Base-by-base conservation (phyloP, 2,329 filamentous ascomycete genomes). In the Penicillium digitatum region DNA sequence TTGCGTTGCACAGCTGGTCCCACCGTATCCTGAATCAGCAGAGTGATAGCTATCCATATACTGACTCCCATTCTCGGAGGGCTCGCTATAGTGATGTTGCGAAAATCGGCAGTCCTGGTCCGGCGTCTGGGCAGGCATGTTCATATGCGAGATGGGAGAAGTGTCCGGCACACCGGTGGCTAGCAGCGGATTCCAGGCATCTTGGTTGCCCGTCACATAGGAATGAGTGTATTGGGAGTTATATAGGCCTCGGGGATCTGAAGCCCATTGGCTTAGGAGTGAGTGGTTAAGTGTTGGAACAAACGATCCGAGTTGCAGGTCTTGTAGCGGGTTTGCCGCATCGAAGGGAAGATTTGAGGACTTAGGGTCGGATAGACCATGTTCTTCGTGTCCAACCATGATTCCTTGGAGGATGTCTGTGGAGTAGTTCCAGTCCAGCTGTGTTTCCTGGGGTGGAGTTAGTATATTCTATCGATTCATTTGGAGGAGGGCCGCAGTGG, bases 1-100 rank as follows among this genome's bases (percentile, higher is more conserved):
- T 24, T 60, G 64, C 1, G 69, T 65, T 10, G 65, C 60, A 35
- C 63, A 62, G 46, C 63, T 70, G 11, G 59, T 63, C 39, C 68
- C 73, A 12, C 62, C 70, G 56, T 75, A 75, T 6, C 67, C 72
- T 1, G 73, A 74, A 56, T 76, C 72, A 1, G 61, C 63, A 10
- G 65, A 67, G 24, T 66, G 57, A 16, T 66, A 56, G 12, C 59
- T 65, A 3, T 67, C 64, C 24, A 69, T 67, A 52, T 64, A 62
- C 46, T 71, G 67, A 39, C 71, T 72, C 8, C 63, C 70, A 26
- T 59, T 63, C 39, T 74, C 71, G 1, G 72, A 73, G 2, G 62
- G 61, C 0, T 64, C 58, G 12, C 68, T 66, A 52, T 69, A 63
- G 26, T 66, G 67, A 12, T 61, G 58, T 22, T 63, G 63, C 1